Percentiles rank a stretch among this genome's conserved stretches.
Evolutionary conservation across 768 basidiomycete species (phyloP).

Genomic region (Calocybe gangraenosa): DNA sequence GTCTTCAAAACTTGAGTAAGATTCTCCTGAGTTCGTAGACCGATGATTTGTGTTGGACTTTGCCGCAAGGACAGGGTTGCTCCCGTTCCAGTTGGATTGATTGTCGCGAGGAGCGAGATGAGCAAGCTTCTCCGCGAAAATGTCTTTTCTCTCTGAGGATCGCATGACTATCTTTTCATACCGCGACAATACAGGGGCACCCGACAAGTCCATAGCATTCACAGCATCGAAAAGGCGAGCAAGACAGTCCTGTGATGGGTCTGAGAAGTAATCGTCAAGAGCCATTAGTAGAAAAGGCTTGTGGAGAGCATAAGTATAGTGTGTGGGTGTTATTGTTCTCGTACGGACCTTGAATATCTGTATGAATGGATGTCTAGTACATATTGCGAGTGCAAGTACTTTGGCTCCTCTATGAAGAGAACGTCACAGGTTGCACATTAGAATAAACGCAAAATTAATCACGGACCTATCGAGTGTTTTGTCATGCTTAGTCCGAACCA

Average conservation of each 20-base stretch:
- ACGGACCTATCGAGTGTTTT: slow-evolving; percentile 69
- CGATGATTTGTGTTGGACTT: slow-evolving; percentile 34
- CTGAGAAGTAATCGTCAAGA: slow-evolving; percentile 89
- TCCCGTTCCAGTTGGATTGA: slow-evolving; percentile 24
- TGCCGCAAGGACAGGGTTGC: slow-evolving; percentile 18
- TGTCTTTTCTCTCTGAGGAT: slow-evolving; percentile 84
- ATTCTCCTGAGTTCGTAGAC: slow-evolving; percentile 54
- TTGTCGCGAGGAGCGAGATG: slow-evolving; percentile 23
- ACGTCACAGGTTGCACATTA: slow-evolving; percentile 2
- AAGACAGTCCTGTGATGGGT: slow-evolving; percentile 88
- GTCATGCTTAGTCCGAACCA: slow-evolving; percentile 90
- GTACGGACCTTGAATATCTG: slow-evolving; percentile 89
- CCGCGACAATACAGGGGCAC: slow-evolving; percentile 71
- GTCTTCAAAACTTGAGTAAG: slow-evolving; percentile 69
- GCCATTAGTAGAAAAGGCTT: slow-evolving; percentile 93
- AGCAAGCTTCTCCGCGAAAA: slow-evolving; percentile 83
- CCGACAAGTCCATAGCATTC: slow-evolving; percentile 86
- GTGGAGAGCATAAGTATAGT: neutral
- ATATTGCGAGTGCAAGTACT: slow-evolving; percentile 93
- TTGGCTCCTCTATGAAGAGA: slow-evolving; percentile 68
- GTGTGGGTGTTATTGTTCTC: no score
- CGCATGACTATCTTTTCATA: slow-evolving; percentile 89
- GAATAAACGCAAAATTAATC: slow-evolving; percentile 16
- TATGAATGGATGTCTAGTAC: slow-evolving; percentile 89
- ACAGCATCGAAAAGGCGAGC: slow-evolving; percentile 88